Evolutionary conservation across 305 asterid genomes (phyloP).

Genomic region (Solanum hybrid): DNA sequence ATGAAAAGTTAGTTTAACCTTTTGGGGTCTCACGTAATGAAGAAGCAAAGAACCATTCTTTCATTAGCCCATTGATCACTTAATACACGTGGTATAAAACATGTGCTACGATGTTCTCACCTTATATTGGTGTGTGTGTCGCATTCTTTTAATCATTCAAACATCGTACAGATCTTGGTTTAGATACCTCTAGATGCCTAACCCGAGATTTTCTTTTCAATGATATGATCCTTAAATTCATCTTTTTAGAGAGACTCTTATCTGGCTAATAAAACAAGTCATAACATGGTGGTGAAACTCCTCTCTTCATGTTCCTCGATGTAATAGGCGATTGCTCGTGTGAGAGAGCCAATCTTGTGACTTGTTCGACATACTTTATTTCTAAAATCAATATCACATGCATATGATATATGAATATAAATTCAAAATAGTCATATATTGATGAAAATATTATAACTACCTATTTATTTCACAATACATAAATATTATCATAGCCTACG

Average conservation of each 20-base stretch:
- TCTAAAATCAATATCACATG: not conserved
- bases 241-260: not conserved
- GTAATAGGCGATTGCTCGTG: not conserved
- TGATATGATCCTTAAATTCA: not conserved
- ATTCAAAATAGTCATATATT: too few relatives aligned
- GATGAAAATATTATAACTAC: not conserved
- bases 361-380: not conserved
- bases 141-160: not conserved
- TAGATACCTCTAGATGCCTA: not conserved
- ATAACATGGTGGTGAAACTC: not conserved
- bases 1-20: not conserved
- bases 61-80: not conserved
- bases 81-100: not conserved
- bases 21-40: not conserved
- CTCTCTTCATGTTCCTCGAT: not conserved
- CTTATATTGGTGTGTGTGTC: not conserved
- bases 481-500: not conserved
- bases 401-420: not conserved
- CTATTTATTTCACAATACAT: not conserved
- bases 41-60: not conserved
- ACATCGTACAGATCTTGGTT: not conserved
- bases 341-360: not conserved
- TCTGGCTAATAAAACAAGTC: not conserved
- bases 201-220: not conserved
- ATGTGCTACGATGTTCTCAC: not conserved